Evolutionary conservation across 1,284 basidiomycete species (phyloP), one percentile per base, ranked within the genome.

Genomic region (Marasmius tenuissimus): DNA sequence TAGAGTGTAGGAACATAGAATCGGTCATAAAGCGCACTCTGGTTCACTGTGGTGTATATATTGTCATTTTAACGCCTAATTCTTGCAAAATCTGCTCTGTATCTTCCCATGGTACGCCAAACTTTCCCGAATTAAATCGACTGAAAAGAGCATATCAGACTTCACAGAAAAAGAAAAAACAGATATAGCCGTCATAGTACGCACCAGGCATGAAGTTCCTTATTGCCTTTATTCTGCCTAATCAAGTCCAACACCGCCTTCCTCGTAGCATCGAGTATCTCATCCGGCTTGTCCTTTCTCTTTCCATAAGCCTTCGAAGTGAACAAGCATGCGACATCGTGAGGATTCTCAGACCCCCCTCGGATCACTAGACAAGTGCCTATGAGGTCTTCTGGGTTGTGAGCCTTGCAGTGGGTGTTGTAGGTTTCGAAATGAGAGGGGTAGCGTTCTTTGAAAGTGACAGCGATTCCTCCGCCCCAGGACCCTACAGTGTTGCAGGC

Each of bases 51-150:
- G 55, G 45, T 12, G 38, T 38, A 66, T 34, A 52, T 57, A 33
- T 27, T 16, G 66, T 69, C 71, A 77, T 75, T 18, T 64, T 61
- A 1, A 72, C 67, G 3, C 65, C 71, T 27, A 78, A 61, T 18
- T 72, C 71, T 6, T 72, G 66, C 57, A 79, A 57, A 38, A 77
- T 63, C 27, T 66, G 69, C 57, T 73, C 76, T 7, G 76, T 77
- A 18, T 71, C 67, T 48, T 69, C 69, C 77, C 77, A 78, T 42
- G 73, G 72, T 40, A 79, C 76, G 12, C 70, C 75, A 68, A 79
- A 78, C 61, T 73, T 76, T 22, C 76, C 76, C 40, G 76, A 76
- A 65, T 79, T 78, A 62, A 79, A 75, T 18, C 75, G 76, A 59
- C 76, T 79, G 5, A 39, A 47, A 27, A 40, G 20, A 39, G 57